These are phyloP conservation scores for Termitomyces sp. DNA, from an alignment of 1,284 basidiomycete species.

Conservation along the genomic window DNA sequence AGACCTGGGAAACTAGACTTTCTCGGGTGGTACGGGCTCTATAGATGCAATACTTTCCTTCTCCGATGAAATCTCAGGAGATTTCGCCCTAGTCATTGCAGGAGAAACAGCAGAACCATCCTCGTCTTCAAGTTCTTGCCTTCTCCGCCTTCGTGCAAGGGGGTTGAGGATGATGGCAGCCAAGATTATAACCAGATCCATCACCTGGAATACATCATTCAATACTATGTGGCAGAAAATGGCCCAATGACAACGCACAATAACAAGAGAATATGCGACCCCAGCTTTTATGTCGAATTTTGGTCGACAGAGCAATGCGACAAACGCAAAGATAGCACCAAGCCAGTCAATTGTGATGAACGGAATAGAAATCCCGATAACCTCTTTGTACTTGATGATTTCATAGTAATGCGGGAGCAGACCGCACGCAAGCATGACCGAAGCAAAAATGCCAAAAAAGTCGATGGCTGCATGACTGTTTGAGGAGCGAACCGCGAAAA, in stretches of 20 bases:
- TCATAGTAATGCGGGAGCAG: conserved; percentile 65
- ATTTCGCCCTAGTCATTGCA: conserved; percentile 4
- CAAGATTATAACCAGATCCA: conserved; percentile 36
- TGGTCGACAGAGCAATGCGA: conserved; percentile 69
- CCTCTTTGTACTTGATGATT: conserved; percentile 66
- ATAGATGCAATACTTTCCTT: background rate
- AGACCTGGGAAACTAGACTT: too few species aligned
- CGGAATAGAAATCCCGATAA: conserved; percentile 65
- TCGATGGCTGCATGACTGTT: conserved; percentile 43
- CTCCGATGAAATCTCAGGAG: background rate
- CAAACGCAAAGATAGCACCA: conserved; percentile 69
- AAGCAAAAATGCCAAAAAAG: conserved; percentile 63
- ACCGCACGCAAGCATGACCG: conserved; percentile 55
- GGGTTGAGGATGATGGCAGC: conserved; percentile 52
- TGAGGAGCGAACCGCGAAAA: conserved; percentile 43
- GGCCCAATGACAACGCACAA: conserved; percentile 33
- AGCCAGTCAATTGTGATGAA: conserved; percentile 72
- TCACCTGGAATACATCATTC: conserved; percentile 31
- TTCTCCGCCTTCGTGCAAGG: conserved; percentile 26
- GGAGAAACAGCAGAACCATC: conserved; percentile 3
- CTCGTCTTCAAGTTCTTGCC: conserved; percentile 14
- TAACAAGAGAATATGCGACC: conserved; percentile 55
- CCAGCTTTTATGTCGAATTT: conserved; percentile 64
- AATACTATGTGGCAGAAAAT: background rate
- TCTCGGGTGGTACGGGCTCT: background rate